A percentile compares a stretch with the other conserved stretches of the same genome.
Conservation (phyloP, 768 basidiomycete genomes). For the Phlegmacium glaucopus region DNA sequence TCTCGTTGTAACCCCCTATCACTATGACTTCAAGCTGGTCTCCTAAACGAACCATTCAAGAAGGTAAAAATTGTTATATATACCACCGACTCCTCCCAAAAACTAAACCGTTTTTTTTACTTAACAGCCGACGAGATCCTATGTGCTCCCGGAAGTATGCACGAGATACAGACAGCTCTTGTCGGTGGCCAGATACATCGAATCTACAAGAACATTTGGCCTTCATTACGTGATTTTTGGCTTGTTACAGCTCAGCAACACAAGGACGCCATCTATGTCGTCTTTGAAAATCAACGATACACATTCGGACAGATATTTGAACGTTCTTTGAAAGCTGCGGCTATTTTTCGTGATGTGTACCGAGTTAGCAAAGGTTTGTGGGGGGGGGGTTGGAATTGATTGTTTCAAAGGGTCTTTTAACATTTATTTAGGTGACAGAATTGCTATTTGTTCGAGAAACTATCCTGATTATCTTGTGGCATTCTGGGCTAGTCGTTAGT, state of each 20-base stretch:
- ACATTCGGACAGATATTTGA: slow-evolving; percentile 45
- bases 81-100: too few species aligned
- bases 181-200: slow-evolving; percentile 47
- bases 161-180: slow-evolving; percentile 44
- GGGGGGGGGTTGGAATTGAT: background rate
- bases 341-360: slow-evolving; percentile 42
- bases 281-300: slow-evolving; percentile 47
- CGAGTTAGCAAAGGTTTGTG: slow-evolving; percentile 52
- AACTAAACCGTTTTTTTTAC: slow-evolving; percentile 3
- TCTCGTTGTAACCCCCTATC: too few species aligned
- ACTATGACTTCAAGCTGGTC: too few species aligned
- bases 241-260: slow-evolving; percentile 38
- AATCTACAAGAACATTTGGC: slow-evolving; percentile 57
- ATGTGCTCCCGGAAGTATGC: slow-evolving; percentile 40
- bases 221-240: slow-evolving; percentile 54
- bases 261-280: slow-evolving; percentile 44
- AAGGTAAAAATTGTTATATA: slow-evolving; percentile 17
- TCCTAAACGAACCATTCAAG: slow-evolving; percentile 26
- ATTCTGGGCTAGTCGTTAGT: slow-evolving; percentile 59
- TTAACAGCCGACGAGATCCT: slow-evolving; percentile 24
- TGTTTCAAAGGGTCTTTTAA: background rate
- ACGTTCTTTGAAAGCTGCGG: slow-evolving; percentile 41
- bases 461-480: slow-evolving; percentile 55
- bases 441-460: slow-evolving; percentile 64
- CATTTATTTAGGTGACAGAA: slow-evolving; percentile 44